Evolutionary conservation across 257 asterid species (phyloP).

Genomic region (Lycium ferocissimum): DNA sequence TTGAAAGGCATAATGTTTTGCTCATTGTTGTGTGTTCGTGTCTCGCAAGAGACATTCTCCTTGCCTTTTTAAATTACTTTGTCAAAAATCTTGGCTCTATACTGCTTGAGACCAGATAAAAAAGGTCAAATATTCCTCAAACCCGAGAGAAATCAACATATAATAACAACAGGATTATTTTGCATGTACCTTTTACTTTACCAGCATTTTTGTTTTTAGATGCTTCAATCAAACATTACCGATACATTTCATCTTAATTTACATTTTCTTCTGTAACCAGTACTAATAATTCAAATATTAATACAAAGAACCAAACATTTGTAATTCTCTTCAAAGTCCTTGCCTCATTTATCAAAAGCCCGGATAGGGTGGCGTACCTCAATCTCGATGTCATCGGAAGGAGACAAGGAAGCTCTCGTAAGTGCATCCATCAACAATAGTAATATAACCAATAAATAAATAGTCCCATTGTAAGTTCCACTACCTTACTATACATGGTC

Average conservation of each 20-base stretch:
- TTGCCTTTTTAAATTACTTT: too few relatives aligned
- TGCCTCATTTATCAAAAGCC: too few relatives aligned
- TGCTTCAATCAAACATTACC: background rate
- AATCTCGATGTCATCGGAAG: slow-evolving; percentile 9
- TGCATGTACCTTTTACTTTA: background rate
- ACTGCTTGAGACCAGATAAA: background rate
- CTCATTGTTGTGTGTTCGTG: too few relatives aligned
- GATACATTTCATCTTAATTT: background rate
- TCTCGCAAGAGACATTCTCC: too few relatives aligned
- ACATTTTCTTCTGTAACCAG: background rate
- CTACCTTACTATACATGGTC: background rate
- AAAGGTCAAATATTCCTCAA: background rate
- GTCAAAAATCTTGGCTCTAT: too few relatives aligned
- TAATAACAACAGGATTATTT: background rate
- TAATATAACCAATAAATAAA: background rate
- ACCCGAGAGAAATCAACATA: background rate
- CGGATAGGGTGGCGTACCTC: background rate
- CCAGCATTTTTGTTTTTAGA: background rate
- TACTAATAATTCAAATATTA: background rate
- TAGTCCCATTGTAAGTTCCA: background rate
- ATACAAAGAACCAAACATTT: background rate
- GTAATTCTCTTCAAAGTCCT: too few relatives aligned
- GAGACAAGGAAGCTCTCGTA: slow-evolving; percentile 19
- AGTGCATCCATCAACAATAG: slow-evolving; percentile 23
- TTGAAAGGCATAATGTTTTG: too few relatives aligned